These are phyloP conservation scores for Colletotrichum musae DNA, from an alignment of 2,329 filamentous ascomycete genomes.

Conservation along the genomic window DNA sequence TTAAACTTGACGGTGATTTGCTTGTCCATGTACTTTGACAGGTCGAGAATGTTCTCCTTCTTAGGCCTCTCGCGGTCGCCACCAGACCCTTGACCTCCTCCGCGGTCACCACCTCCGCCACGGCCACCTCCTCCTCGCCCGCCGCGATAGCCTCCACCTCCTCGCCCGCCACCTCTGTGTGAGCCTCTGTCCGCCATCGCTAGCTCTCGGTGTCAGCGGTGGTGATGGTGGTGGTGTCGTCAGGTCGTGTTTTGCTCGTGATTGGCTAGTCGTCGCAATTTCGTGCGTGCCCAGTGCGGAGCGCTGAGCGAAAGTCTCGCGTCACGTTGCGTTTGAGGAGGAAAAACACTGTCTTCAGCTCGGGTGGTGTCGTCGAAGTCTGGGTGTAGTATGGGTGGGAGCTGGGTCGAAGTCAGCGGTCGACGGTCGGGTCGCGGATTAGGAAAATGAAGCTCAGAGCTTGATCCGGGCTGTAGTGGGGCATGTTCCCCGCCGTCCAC, in stretches of 20 bases:
- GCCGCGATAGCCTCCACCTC: conserved; percentile 62
- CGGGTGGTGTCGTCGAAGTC: conserved; percentile 28
- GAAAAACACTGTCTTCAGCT: not conserved
- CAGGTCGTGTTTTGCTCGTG: not conserved
- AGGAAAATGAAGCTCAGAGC: conserved; percentile 37
- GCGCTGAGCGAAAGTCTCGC: too few relatives aligned
- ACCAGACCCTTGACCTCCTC: conserved; percentile 43
- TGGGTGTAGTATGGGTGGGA: conserved; percentile 30
- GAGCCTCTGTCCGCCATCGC: conserved; percentile 67
- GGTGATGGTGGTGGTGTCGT: conserved; percentile 8
- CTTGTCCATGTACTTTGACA: conserved; percentile 98
- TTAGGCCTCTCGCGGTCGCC: conserved; percentile 81
- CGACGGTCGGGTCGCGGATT: not conserved
- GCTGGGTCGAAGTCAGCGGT: not conserved
- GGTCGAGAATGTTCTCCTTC: conserved; percentile 98
- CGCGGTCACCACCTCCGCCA: conserved; percentile 56
- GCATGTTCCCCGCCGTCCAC: too few relatives aligned
- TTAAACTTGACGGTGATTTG: conserved; percentile 96
- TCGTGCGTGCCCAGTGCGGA: not conserved
- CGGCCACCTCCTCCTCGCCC: conserved; percentile 58
- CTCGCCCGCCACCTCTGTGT: conserved; percentile 61
- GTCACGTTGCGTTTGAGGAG: too few relatives aligned
- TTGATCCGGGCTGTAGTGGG: conserved; percentile 38
- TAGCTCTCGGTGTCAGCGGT: conserved; percentile 39
- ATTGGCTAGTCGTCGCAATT: not conserved